These are phyloP conservation scores for Penicillium sp. DNA, from an alignment of 2,329 filamentous ascomycete genomes.

Conservation along the genomic window DNA sequence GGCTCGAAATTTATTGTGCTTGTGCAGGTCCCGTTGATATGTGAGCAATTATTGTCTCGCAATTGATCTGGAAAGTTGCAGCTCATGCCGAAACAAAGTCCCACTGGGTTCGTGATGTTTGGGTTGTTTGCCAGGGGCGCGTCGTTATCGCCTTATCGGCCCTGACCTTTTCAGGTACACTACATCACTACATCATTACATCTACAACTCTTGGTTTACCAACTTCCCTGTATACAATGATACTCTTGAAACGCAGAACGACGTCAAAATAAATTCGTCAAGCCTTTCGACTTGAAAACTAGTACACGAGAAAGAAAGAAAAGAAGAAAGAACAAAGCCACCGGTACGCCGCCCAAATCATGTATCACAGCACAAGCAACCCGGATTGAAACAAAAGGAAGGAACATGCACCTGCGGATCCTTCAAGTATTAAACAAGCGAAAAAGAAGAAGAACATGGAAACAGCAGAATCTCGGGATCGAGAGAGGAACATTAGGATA, in stretches of 20 bases:
- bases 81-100: slow-evolving; percentile 1
- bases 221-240: background rate
- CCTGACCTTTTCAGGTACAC: background rate
- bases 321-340: slow-evolving; percentile 15
- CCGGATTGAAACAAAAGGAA: slow-evolving; percentile 11
- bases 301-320: slow-evolving; percentile 17
- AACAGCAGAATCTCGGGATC: slow-evolving; percentile 6
- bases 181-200: background rate
- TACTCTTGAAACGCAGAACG: slow-evolving; percentile 3
- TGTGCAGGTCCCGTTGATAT: background rate
- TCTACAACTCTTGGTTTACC: too few species aligned
- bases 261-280: slow-evolving; percentile 18
- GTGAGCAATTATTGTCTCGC: background rate
- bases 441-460: slow-evolving; percentile 10
- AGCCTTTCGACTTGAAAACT: slow-evolving; percentile 15
- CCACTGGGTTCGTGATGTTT: slow-evolving; percentile 18
- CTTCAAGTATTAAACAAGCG: slow-evolving; percentile 28
- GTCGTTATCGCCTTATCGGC: slow-evolving; percentile 12
- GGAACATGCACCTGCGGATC: slow-evolving; percentile 19
- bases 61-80: slow-evolving; percentile 1
- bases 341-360: slow-evolving; percentile 25
- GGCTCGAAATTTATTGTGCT: background rate
- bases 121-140: slow-evolving; percentile 15
- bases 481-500: slow-evolving; percentile 14
- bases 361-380: slow-evolving; percentile 24